phyloP scores from a whole-genome alignment of 2,329 filamentous ascomycete genomes.

The Emergomyces africanus region DNA sequence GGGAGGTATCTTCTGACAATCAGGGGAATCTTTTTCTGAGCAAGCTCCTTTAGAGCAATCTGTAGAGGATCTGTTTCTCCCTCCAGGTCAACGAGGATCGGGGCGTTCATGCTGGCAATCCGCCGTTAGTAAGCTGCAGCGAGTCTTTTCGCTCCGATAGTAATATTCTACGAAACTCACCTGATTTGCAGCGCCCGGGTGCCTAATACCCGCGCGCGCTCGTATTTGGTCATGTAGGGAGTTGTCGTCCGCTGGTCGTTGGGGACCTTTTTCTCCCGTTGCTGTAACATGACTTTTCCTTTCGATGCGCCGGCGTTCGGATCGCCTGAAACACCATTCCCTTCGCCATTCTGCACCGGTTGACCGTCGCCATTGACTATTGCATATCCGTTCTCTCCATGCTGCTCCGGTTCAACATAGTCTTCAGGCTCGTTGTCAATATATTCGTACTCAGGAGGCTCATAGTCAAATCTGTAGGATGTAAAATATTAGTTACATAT shows the following conservation, averaged over 20 bases:
- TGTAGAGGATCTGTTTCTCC: constrained; percentile 95
- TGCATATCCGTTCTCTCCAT: constrained; percentile 40
- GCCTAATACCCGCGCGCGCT: constrained; percentile 82
- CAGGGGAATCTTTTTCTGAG: constrained; percentile 96
- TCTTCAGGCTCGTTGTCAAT: constrained; percentile 54
- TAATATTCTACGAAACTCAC: constrained; percentile 36
- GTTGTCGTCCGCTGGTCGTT: constrained; percentile 83
- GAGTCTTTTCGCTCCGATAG: neutral
- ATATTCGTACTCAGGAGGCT: constrained; percentile 49
- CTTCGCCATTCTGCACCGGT: constrained; percentile 27
- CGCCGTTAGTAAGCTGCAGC: constrained; percentile 13
- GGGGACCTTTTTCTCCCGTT: constrained; percentile 74
- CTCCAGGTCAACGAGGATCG: constrained; percentile 89
- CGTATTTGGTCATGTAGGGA: constrained; percentile 99
- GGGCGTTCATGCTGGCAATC: constrained; percentile 74
- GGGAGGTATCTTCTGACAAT: constrained; percentile 92
- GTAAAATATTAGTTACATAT: neutral
- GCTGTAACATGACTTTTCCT: constrained; percentile 44
- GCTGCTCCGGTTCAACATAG: constrained; percentile 44
- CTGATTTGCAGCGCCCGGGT: constrained; percentile 93
- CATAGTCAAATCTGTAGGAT: constrained; percentile 32
- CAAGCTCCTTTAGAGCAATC: constrained; percentile 93
- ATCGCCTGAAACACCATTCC: constrained; percentile 37
- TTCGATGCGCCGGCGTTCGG: constrained; percentile 31
- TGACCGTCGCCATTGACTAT: constrained; percentile 43